phyloP scores from a whole-genome alignment of 148 eudicot genomes.

The Spergularia bocconei region DNA sequence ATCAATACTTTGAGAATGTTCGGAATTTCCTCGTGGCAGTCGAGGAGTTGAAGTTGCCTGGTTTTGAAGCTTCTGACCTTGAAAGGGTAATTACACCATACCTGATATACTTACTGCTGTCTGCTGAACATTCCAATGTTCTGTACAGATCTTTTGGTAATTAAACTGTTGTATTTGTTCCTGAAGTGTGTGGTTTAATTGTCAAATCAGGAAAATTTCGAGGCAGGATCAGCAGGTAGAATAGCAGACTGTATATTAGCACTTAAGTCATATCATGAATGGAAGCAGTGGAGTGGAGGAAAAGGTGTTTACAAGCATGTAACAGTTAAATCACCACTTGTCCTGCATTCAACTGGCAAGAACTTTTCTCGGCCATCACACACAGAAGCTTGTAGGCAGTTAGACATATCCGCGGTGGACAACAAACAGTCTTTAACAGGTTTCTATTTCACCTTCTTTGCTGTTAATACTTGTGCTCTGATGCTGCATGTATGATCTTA shows the following conservation, averaged over 20 bases:
- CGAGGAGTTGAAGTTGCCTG: conserved; percentile 63
- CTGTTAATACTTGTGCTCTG: not conserved
- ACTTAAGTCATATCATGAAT: conserved; percentile 72
- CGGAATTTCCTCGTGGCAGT: conserved; percentile 74
- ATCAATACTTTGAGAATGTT: conserved; percentile 95
- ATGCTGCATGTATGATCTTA: not conserved
- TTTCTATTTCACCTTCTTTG: conserved; percentile 14
- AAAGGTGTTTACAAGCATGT: conserved; percentile 60
- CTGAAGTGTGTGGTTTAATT: not conserved
- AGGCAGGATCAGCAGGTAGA: conserved; percentile 65
- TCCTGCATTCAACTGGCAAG: conserved; percentile 49
- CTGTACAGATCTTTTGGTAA: too few relatives aligned
- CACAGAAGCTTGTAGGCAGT: conserved; percentile 33
- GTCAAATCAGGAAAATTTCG: conserved; percentile 53
- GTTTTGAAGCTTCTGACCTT: conserved; percentile 83
- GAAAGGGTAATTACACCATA: conserved; percentile 48
- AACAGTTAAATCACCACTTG: conserved; percentile 50
- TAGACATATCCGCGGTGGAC: conserved; percentile 47
- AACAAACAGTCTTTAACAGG: conserved; percentile 57
- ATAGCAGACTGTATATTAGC: conserved; percentile 84
- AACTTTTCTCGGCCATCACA: conserved; percentile 32
- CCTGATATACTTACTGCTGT: not conserved
- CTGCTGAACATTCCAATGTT: too few relatives aligned
- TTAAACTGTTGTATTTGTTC: not conserved
- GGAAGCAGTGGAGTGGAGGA: conserved; percentile 74